Base-by-base conservation (phyloP, 2,329 filamentous ascomycete genomes). In the Exophiala sp. region DNA sequence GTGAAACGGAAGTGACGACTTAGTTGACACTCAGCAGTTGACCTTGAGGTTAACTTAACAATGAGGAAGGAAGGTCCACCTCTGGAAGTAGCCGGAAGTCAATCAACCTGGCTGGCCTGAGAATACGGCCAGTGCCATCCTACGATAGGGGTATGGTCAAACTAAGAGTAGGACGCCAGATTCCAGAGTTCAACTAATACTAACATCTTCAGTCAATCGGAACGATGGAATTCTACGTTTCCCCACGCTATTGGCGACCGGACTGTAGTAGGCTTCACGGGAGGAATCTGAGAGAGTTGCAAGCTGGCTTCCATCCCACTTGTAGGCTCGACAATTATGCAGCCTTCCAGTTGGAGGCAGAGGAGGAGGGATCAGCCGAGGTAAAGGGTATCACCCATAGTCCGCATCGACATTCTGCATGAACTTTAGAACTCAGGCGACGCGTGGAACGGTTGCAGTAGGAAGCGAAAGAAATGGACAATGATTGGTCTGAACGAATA, bases 161-260 rank as follows among this genome's bases (percentile, higher is more conserved):
- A 21, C 47, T 49, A 20, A 47, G 42, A 20, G 55, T 57, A 42
- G 55, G 55, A 57, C 50, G 21, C 51, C 50, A 48, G 21, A n/a
- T 43, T 44, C 24, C 5, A 29, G 24, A 29, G 24, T 29, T n/a
- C 38, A 41, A 20, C 44, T 16, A 18, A 33, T 47, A 32, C 34
- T 35, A 40, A 35, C 36, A 24, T 24, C 39, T 18, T 14, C 33
- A 16, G 9, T 12, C 47, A 50, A 52, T 55, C 46, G 36, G 56
- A 50, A 32, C 8, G 41, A 58, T 35, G 24, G 18, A n/a, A n/a
- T n/a, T n/a, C n/a, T n/a, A n/a, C n/a, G n/a, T n/a, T n/a, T 53
- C 52, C 56, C 56, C 56, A 59, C 56, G 56, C 56, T 59, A 59
- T 35, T 24, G 45, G 40, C 18, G 21, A 40, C 40, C 35, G 46